Conservation (phyloP, 768 basidiomycete species). For the Neoboletus brunneissimus region DNA sequence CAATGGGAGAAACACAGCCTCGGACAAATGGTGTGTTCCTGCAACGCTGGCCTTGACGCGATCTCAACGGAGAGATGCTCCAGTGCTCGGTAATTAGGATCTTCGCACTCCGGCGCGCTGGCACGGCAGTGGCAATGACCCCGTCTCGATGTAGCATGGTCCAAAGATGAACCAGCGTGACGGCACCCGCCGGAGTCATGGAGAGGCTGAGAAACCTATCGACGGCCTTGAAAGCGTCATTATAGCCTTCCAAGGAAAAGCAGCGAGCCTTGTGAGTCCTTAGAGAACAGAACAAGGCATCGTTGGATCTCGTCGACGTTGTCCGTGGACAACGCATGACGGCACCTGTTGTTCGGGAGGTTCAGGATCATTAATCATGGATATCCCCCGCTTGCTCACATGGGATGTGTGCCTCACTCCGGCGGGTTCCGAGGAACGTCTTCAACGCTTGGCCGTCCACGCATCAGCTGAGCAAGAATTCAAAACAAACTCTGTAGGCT, state of each 20-base stretch:
- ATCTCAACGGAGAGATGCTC: not conserved
- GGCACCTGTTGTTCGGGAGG: not conserved
- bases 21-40: not conserved
- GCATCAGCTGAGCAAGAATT: conserved; percentile 1
- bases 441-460: not conserved
- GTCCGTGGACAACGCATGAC: not conserved
- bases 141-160: not conserved
- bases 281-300: not conserved
- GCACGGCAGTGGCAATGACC: not conserved
- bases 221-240: not conserved
- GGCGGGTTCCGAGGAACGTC: not conserved
- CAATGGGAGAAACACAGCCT: not conserved
- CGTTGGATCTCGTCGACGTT: not conserved
- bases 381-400: not conserved
- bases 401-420: not conserved
- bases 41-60: not conserved
- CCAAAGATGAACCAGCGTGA: not conserved
- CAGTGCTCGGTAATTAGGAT: not conserved
- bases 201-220: not conserved
- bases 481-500: not conserved
- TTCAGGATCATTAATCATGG: not conserved
- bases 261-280: not conserved
- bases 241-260: not conserved
- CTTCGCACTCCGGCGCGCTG: not conserved
- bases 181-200: not conserved